Evolutionary conservation across 768 basidiomycete genomes (phyloP).

Genomic region (Mycena kentingensis): DNA sequence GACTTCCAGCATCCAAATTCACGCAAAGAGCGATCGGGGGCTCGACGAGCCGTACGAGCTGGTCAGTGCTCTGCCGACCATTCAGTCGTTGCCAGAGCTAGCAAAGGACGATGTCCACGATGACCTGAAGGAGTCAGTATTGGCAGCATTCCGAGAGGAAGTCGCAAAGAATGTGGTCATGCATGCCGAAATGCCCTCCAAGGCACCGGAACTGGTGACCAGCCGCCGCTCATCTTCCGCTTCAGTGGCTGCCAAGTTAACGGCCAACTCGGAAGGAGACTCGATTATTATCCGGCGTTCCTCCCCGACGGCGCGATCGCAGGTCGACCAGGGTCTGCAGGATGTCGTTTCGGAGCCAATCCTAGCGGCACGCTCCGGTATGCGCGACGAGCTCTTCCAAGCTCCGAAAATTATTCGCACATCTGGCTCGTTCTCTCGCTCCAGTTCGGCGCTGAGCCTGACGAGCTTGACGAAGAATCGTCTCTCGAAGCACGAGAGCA

Average conservation of each 20-base stretch:
- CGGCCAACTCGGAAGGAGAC: slow-evolving; percentile 54
- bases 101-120: slow-evolving; percentile 32
- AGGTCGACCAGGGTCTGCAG: slow-evolving; percentile 74
- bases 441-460: slow-evolving; percentile 61
- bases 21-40: slow-evolving; percentile 43
- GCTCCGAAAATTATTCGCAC: slow-evolving; percentile 44
- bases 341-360: slow-evolving; percentile 82
- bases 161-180: slow-evolving; percentile 18
- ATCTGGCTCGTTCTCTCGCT: slow-evolving; percentile 47
- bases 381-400: slow-evolving; percentile 65
- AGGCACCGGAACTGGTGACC: slow-evolving; percentile 27
- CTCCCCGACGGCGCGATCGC: slow-evolving; percentile 62
- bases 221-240: slow-evolving; percentile 65
- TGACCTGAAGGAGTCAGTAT: slow-evolving; percentile 39
- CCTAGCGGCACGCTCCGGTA: slow-evolving; percentile 62
- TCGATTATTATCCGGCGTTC: slow-evolving; percentile 69
- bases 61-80: slow-evolving; percentile 49
- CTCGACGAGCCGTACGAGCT: slow-evolving; percentile 43
- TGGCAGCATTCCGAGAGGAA: slow-evolving; percentile 36
- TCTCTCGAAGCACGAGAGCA: slow-evolving; percentile 68
- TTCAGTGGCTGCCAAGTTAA: slow-evolving; percentile 63
- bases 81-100: slow-evolving; percentile 59
- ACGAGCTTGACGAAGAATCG: slow-evolving; percentile 64
- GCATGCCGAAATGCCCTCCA: slow-evolving; percentile 17
- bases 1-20: slow-evolving; percentile 58